phyloP scores from a whole-genome alignment of 306 rosid genomes.

The Alnus rubra region DNA sequence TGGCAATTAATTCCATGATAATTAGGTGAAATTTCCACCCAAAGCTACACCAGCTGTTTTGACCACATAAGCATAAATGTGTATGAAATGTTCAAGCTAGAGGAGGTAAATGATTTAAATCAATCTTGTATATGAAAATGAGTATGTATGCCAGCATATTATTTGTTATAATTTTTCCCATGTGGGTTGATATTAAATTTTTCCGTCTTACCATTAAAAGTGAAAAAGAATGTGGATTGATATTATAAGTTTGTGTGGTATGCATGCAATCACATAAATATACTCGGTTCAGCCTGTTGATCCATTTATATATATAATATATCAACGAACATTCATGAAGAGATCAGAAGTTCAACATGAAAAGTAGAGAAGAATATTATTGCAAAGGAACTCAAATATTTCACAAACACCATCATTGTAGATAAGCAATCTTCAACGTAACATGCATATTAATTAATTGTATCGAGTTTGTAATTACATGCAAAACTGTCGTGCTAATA shows the following conservation, averaged over 20 bases:
- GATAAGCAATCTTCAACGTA: too few species aligned
- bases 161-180: not conserved
- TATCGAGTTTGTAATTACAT: too few species aligned
- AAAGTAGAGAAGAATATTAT: too few species aligned
- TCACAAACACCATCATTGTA: not conserved
- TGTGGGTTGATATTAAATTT: not conserved
- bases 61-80: not conserved
- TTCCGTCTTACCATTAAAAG: not conserved
- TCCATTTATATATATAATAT: too few species aligned
- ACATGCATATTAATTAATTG: too few species aligned
- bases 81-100: not conserved
- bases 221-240: too few species aligned
- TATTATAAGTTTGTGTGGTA: too few species aligned
- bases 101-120: not conserved
- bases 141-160: not conserved
- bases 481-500: too few species aligned
- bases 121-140: not conserved
- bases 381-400: not conserved
- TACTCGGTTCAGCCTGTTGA: too few species aligned
- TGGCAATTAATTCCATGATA: not conserved
- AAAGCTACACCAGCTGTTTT: not conserved
- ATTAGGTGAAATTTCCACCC: not conserved
- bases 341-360: too few species aligned
- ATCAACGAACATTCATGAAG: too few species aligned
- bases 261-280: too few species aligned